These are phyloP conservation scores for Penicillium lividum DNA, from an alignment of 495 filamentous ascomycete genomes.

Conservation along the genomic window DNA sequence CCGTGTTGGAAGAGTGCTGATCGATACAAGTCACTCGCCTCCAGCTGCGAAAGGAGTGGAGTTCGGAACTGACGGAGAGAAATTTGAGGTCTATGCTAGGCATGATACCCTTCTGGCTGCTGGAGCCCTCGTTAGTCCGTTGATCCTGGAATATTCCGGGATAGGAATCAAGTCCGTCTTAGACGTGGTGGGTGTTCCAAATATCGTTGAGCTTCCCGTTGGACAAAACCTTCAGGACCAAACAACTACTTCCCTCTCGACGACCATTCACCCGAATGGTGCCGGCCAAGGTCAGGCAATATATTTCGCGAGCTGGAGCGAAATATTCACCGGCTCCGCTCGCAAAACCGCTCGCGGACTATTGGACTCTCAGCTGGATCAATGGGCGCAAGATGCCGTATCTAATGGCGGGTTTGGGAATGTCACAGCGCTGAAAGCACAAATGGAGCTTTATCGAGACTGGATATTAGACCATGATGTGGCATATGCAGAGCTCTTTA, in stretches of 20 bases:
- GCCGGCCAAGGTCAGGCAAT: slow-evolving; percentile 2
- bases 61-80: neutral
- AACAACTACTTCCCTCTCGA: neutral
- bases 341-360: neutral
- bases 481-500: slow-evolving; percentile 18
- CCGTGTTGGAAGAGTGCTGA: slow-evolving; percentile 1
- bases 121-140: neutral
- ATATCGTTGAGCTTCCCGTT: slow-evolving; percentile 4
- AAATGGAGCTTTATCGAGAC: slow-evolving; percentile 16
- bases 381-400: slow-evolving; percentile 3
- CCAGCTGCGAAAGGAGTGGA: neutral
- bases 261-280: neutral
- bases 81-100: neutral
- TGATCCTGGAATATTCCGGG: slow-evolving; percentile 4
- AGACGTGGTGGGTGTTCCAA: neutral
- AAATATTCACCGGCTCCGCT: neutral
- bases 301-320: neutral
- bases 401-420: slow-evolving; percentile 1
- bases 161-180: slow-evolving; percentile 3
- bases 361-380: neutral
- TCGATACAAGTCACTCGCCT: neutral
- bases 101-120: slow-evolving; percentile 1
- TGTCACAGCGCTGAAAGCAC: slow-evolving; percentile 7
- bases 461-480: slow-evolving; percentile 18
- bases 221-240: slow-evolving; percentile 5